These are phyloP conservation scores for Tetracladium setigerum DNA, from an alignment of 495 filamentous ascomycete species.

Conservation along the genomic window DNA sequence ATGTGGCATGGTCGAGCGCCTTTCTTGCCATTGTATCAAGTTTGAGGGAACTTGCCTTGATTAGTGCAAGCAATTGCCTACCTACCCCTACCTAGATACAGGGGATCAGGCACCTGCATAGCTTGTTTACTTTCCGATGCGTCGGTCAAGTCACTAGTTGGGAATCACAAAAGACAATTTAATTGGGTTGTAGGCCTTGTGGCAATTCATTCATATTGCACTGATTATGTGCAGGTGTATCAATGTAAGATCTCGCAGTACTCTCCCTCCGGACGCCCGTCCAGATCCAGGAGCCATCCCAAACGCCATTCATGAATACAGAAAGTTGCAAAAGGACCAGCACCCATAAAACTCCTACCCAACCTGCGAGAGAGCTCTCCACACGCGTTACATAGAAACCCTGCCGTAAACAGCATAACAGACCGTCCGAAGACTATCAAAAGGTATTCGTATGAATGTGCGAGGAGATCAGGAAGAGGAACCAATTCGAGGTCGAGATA, in stretches of 20 bases:
- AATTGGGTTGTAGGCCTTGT: slow-evolving; percentile 1
- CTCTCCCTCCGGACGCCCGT: slow-evolving; percentile 17
- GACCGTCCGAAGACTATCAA: slow-evolving; percentile 25
- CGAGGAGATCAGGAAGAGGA: slow-evolving; percentile 14
- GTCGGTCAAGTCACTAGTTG: too few relatives aligned
- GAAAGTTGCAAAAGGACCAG: not conserved
- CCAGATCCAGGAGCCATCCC: slow-evolving; percentile 15
- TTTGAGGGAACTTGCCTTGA: too few relatives aligned
- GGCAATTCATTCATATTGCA: slow-evolving; percentile 9
- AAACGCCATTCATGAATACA: slow-evolving; percentile 12
- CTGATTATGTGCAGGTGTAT: slow-evolving; percentile 12
- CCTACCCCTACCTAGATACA: too few relatives aligned
- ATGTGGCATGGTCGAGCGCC: too few relatives aligned
- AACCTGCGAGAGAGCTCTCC: slow-evolving; percentile 13
- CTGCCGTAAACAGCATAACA: slow-evolving; percentile 28
- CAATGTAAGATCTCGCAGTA: slow-evolving; percentile 2
- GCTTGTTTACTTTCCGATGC: not conserved
- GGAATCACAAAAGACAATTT: too few relatives aligned
- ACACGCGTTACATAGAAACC: slow-evolving; percentile 12
- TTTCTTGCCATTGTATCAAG: too few relatives aligned
- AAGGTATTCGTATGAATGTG: slow-evolving; percentile 14
- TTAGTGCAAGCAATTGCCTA: too few relatives aligned
- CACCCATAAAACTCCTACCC: slow-evolving; percentile 6
- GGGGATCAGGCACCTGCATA: too few relatives aligned
- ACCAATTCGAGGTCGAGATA: slow-evolving; percentile 5